Conservation (phyloP, 352 stramenopile species). For the Pythium monospermum region DNA sequence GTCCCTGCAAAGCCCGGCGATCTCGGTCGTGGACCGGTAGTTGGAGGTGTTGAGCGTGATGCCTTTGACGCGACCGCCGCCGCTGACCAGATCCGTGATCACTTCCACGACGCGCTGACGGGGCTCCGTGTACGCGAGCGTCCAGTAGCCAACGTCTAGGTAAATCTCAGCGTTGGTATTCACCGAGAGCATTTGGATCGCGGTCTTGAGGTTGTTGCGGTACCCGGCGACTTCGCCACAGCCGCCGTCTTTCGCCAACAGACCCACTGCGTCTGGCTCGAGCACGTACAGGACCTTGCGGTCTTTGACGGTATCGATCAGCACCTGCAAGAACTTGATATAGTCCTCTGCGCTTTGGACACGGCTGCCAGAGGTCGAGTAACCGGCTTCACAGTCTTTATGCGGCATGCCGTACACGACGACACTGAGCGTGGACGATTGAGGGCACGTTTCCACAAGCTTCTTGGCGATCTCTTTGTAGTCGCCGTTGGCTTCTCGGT, state of each 20-base stretch:
- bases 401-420: conserved; percentile 70
- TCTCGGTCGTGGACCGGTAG: conserved; percentile 52
- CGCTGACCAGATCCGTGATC: conserved; percentile 32
- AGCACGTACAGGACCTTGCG: conserved; percentile 69
- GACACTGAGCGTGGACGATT: conserved; percentile 41
- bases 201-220: conserved; percentile 40
- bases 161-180: conserved; percentile 62
- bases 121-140: conserved; percentile 20
- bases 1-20: conserved; percentile 40
- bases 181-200: conserved; percentile 31
- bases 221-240: conserved; percentile 39
- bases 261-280: conserved; percentile 52
- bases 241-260: conserved; percentile 40
- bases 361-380: conserved; percentile 30
- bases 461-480: conserved; percentile 29
- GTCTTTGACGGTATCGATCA: conserved; percentile 34
- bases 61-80: conserved; percentile 43
- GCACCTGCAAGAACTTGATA: conserved; percentile 33
- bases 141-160: conserved; percentile 60
- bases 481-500: conserved; percentile 35
- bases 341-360: conserved; percentile 43
- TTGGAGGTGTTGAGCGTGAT: conserved; percentile 75
- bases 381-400: conserved; percentile 62
- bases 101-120: conserved; percentile 26
- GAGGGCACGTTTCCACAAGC: conserved; percentile 32